Base-by-base conservation (phyloP, 805 yeast species). In the Suhomyces emberorum region DNA sequence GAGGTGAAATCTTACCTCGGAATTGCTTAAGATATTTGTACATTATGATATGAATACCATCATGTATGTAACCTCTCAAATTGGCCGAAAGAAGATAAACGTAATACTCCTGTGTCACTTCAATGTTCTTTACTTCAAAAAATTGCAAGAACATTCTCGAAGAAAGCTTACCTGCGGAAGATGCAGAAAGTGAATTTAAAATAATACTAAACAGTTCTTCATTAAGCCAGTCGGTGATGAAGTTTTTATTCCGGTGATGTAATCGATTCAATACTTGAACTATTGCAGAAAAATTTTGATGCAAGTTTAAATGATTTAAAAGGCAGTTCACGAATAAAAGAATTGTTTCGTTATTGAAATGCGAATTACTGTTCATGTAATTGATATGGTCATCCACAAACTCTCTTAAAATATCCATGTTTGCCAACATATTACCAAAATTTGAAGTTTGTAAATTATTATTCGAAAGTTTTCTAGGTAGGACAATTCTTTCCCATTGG, bases 221-320 rank as follows among this genome's bases (percentile, higher is more conserved):
- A 35, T 61, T 47, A 3, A 65, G 40, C 65, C 64, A 62, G 12
- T 51, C 46, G 2, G 28, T 19, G 2, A 33, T 15, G 25, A 54
- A 45, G 2, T 38, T 28, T 2, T 44, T 34, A 30, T 60, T 48
- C 4, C 43, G 11, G 3, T 39, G 30, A 14, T 52, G 43, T 2
- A 60, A 26, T 6, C 44, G 42, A 3, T 34, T 31, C 12, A 65
- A 37, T 0, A 47, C 54, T 17, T 47, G 42, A 1, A 52, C 46
- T 3, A 57, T 39, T 1, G 63, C 71, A 2, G 65, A 47, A 30
- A 58, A 57, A 43, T 66, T 66, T 35, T 63, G 69, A 44, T 57
- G 54, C 14, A 56, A 33, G 21, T 49, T 51, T 15, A 65, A 41
- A 43, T 66, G 71, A 41, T 61, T 56, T 23, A 69, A 44, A 2